These are phyloP conservation scores for Acacia pycnantha DNA, from an alignment of 331 rosid species.

Conservation along the genomic window DNA sequence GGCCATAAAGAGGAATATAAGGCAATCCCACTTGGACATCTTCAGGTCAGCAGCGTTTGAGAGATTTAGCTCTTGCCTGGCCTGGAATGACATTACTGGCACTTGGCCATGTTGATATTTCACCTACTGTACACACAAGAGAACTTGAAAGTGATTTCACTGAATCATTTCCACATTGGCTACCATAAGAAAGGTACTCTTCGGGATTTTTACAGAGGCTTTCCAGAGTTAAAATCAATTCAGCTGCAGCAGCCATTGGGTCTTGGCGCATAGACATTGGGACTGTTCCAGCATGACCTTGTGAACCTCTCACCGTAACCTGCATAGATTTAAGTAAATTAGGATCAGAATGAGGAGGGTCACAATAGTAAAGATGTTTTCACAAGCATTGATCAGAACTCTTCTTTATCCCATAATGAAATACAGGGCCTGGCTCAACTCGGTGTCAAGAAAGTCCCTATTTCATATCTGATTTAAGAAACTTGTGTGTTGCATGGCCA, in stretches of 20 bases:
- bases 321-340: conserved; percentile 27
- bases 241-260: conserved; percentile 92
- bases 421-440: neutral
- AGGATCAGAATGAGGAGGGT: neutral
- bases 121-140: conserved; percentile 97
- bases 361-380: no score
- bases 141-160: conserved; percentile 77
- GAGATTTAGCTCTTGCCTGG: conserved; percentile 70
- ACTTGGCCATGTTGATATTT: conserved; percentile 98
- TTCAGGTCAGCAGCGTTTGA: conserved; percentile 24
- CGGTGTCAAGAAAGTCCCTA: neutral
- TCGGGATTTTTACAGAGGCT: conserved; percentile 77
- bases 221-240: conserved; percentile 71
- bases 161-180: conserved; percentile 58
- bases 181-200: conserved; percentile 64
- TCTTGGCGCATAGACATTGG: conserved; percentile 97
- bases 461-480: neutral
- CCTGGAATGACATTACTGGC: conserved; percentile 99
- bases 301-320: conserved; percentile 92
- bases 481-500: neutral
- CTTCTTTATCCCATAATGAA: neutral
- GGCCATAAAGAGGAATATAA: conserved; percentile 3
- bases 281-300: conserved; percentile 98
- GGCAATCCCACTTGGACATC: conserved; percentile 19
- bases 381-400: neutral